These are phyloP conservation scores for Globisporangium polare DNA, from an alignment of 352 stramenopile genomes.

Conservation along the genomic window DNA sequence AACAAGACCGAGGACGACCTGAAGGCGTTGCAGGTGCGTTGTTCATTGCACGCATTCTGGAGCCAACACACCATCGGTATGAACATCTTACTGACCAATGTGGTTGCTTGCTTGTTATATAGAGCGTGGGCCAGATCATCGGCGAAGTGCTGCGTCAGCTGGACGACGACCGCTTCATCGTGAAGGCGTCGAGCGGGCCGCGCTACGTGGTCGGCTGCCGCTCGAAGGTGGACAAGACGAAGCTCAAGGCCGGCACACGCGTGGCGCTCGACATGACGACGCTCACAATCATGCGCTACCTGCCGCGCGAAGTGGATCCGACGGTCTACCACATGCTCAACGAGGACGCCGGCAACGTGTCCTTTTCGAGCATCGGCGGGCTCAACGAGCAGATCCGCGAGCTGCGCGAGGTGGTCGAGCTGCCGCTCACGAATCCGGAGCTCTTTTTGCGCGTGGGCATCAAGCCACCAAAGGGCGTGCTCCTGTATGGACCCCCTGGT, in stretches of 20 bases:
- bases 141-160: conserved; percentile 98
- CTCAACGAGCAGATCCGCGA: conserved; percentile 99
- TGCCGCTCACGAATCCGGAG: conserved; percentile 99
- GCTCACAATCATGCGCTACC: conserved; percentile 98
- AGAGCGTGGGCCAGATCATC: conserved; percentile 99
- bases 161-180: conserved; percentile 98
- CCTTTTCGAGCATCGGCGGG: conserved; percentile 97
- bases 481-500: conserved; percentile 98
- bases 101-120: conserved; percentile 6
- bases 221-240: conserved; percentile 92
- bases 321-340: conserved; percentile 99
- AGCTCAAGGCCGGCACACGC: conserved; percentile 96
- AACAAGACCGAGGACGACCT: conserved; percentile 99
- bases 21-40: conserved; percentile 85
- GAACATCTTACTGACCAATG: neutral
- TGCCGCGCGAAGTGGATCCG: conserved; percentile 98
- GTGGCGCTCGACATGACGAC: conserved; percentile 99
- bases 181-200: conserved; percentile 98
- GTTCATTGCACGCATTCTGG: neutral
- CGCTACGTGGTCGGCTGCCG: conserved; percentile 98
- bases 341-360: conserved; percentile 95
- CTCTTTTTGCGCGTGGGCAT: conserved; percentile 98
- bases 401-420: conserved; percentile 95
- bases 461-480: conserved; percentile 97
- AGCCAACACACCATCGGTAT: neutral